Evolutionary conservation across 2,329 filamentous ascomycete genomes (phyloP).

Genomic region (Epichloe coenophiala): DNA sequence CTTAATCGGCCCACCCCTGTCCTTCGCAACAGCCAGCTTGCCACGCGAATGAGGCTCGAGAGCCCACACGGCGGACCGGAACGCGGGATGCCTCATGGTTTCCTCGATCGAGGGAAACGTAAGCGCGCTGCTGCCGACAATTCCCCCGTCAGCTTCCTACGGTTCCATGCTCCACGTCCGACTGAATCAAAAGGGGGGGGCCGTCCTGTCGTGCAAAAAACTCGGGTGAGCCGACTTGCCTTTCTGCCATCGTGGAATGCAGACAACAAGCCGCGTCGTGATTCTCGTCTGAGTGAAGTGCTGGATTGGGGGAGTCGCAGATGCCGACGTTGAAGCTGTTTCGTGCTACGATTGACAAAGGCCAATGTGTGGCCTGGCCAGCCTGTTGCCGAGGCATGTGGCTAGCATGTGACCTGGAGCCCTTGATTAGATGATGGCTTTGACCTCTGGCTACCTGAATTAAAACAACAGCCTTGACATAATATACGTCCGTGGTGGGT

Average conservation of each 20-base stretch:
- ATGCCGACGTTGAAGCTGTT: neutral
- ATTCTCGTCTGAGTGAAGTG: neutral
- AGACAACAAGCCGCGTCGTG: neutral
- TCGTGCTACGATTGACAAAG: no score
- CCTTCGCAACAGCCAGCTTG: slow-evolving; percentile 49
- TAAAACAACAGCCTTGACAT: no score
- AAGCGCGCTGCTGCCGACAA: neutral
- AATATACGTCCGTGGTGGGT: no score
- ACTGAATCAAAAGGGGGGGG: no score
- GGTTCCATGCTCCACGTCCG: no score
- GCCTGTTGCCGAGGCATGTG: no score
- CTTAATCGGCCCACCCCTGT: slow-evolving; percentile 60
- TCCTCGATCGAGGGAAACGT: slow-evolving; percentile 37
- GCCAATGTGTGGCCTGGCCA: no score
- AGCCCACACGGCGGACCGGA: slow-evolving; percentile 51
- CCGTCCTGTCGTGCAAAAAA: no score
- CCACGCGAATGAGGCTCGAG: slow-evolving; percentile 53
- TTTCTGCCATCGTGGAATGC: neutral
- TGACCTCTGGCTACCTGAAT: no score
- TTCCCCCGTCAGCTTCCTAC: no score
- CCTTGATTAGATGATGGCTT: no score
- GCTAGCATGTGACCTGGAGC: no score
- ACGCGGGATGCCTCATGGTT: slow-evolving; percentile 52
- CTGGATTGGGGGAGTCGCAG: neutral
- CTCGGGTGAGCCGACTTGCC: neutral